A percentile compares a stretch with the other conserved stretches of the same genome.
Evolutionary conservation across 2,329 filamentous ascomycete species (phyloP).

Genomic region (Diaporthe eres): DNA sequence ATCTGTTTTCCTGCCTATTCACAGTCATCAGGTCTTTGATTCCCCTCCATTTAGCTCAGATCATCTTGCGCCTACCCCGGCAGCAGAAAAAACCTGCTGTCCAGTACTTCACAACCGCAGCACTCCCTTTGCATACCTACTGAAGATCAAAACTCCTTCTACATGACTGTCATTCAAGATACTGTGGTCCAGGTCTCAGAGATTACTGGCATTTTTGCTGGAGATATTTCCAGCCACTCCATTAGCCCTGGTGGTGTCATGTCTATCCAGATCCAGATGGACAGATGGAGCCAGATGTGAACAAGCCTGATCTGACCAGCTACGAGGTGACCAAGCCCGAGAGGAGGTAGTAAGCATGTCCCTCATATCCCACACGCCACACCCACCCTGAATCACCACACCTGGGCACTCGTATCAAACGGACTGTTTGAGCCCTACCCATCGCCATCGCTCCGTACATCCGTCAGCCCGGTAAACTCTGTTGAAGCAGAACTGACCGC

Average conservation of each 20-base stretch:
- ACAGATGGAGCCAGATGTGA: not conserved
- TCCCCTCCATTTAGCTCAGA: not conserved
- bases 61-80: not conserved
- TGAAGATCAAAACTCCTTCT: not conserved
- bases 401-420: not conserved
- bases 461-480: not conserved
- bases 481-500: not conserved
- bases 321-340: not conserved
- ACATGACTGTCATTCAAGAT: not conserved
- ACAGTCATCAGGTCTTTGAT: not conserved
- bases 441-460: not conserved
- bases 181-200: not conserved
- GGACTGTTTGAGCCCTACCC: not conserved
- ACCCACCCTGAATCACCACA: not conserved
- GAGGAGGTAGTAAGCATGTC: not conserved
- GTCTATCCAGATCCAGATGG: not conserved
- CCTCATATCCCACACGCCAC: not conserved
- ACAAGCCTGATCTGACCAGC: not conserved
- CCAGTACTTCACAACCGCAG: not conserved
- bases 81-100: not conserved
- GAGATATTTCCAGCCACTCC: not conserved
- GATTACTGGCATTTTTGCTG: not conserved
- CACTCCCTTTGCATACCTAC: not conserved
- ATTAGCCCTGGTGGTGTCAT: not conserved
- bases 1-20: not conserved